A percentile compares a stretch with the other conserved stretches of the same genome.
These are phyloP conservation scores for Sinapis alba DNA, from an alignment of 441 rosid species.

Conservation along the genomic window DNA sequence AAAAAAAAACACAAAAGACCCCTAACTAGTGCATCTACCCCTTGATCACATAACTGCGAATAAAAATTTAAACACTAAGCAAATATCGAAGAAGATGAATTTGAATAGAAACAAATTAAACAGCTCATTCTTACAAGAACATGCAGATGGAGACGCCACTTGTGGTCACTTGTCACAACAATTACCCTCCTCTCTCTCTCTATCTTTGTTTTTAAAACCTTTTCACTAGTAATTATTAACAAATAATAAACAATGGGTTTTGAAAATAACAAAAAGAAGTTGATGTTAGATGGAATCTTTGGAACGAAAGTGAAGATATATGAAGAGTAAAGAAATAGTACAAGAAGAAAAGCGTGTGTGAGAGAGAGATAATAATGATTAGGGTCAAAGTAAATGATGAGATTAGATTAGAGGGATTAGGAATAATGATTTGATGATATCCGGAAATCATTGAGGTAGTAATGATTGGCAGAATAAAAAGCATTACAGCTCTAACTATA, in stretches of 20 bases:
- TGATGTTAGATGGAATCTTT: background rate
- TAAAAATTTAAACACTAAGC: background rate
- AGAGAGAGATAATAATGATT: conserved; percentile 4
- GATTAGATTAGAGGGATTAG: background rate
- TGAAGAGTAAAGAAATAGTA: conserved; percentile 3
- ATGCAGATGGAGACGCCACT: conserved; percentile 37
- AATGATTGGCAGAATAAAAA: conserved; percentile 33
- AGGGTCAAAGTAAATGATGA: conserved; percentile 35
- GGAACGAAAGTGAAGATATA: background rate
- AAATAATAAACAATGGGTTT: conserved; percentile 12
- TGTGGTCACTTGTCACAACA: conserved; percentile 28
- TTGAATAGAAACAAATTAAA: conserved; percentile 36
- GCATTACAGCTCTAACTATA: conserved; percentile 29
- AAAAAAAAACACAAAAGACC: no score
- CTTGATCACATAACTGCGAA: background rate
- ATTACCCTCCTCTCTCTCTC: background rate
- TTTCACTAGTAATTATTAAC: conserved; percentile 18
- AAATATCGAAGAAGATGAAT: background rate
- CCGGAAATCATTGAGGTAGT: conserved; percentile 32
- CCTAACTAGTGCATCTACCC: background rate
- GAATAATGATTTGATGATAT: conserved; percentile 1
- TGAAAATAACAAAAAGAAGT: background rate
- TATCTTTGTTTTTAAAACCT: background rate
- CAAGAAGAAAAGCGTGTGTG: background rate
- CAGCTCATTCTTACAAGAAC: conserved; percentile 37